These are phyloP conservation scores for Lentinula guzmanii DNA, from an alignment of 768 basidiomycete species.

Conservation along the genomic window DNA sequence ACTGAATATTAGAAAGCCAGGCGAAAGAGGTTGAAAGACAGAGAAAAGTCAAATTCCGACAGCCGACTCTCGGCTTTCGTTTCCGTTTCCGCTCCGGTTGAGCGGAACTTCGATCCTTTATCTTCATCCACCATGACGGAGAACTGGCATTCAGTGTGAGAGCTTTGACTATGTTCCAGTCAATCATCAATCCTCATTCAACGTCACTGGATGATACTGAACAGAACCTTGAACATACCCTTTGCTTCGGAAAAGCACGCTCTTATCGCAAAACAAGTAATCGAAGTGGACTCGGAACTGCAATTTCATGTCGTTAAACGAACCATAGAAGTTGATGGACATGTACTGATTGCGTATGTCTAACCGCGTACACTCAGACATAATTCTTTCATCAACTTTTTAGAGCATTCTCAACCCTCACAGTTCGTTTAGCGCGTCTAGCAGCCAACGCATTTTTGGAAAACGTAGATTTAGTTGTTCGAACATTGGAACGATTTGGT, in stretches of 20 bases:
- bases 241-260: constrained; percentile 75
- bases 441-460: constrained; percentile 85
- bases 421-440: constrained; percentile 79
- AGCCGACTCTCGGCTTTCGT: too few species aligned
- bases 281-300: constrained; percentile 83
- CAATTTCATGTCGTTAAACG: constrained; percentile 78
- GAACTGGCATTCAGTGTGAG: constrained; percentile 52
- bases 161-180: constrained; percentile 13
- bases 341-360: constrained; percentile 72
- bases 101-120: not conserved
- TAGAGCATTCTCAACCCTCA: constrained; percentile 73
- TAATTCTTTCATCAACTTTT: not conserved
- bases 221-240: constrained; percentile 67
- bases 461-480: constrained; percentile 79
- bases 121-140: not conserved
- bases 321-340: constrained; percentile 57
- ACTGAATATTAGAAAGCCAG: not conserved
- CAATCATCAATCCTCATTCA: not conserved
- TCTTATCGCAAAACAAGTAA: constrained; percentile 70
- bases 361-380: not conserved
- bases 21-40: not conserved
- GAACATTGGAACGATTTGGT: constrained; percentile 78
- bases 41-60: too few species aligned
- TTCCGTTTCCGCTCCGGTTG: too few species aligned
- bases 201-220: not conserved